These are phyloP conservation scores for Dipteronia sinensis DNA, from an alignment of 345 rosid genomes.

Conservation along the genomic window DNA sequence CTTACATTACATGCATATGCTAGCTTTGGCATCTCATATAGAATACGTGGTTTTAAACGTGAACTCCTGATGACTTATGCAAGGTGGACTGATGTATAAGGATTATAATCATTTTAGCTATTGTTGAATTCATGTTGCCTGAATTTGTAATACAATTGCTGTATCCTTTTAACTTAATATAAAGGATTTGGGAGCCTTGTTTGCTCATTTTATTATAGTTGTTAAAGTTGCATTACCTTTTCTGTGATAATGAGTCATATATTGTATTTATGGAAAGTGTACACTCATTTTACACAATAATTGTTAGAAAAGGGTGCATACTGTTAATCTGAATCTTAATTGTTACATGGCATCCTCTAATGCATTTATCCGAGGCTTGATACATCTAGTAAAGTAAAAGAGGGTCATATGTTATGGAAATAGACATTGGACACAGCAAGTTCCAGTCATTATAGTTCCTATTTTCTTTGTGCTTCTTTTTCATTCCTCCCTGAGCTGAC, in stretches of 20 bases:
- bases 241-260: not conserved
- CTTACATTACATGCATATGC: not conserved
- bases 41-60: not conserved
- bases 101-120: not conserved
- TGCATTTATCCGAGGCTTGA: not conserved
- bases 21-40: not conserved
- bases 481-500: not conserved
- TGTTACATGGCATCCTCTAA: not conserved
- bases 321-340: not conserved
- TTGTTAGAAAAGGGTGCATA: not conserved
- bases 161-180: not conserved
- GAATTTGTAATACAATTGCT: not conserved
- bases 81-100: not conserved
- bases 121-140: not conserved
- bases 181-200: not conserved
- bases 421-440: not conserved
- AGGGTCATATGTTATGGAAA: not conserved
- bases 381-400: not conserved
- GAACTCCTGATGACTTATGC: not conserved
- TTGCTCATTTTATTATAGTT: not conserved
- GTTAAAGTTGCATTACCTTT: not conserved
- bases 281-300: not conserved
- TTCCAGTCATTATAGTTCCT: not conserved
- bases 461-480: not conserved
- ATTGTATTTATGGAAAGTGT: not conserved